Conservation (phyloP, 2,329 filamentous ascomycete genomes). For the Hymenoscyphus repandus region DNA sequence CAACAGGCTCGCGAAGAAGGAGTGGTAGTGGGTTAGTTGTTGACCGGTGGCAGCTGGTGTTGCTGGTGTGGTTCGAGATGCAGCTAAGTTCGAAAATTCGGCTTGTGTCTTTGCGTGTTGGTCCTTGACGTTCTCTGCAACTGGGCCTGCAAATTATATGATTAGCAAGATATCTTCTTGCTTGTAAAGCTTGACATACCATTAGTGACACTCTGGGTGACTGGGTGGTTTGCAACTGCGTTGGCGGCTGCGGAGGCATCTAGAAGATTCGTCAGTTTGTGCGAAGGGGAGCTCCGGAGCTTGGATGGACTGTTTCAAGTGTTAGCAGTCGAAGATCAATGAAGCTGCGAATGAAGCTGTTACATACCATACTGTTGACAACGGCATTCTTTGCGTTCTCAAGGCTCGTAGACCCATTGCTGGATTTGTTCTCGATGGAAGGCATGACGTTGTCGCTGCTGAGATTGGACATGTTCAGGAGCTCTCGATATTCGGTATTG, state of each 20-base stretch:
- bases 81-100: slow-evolving; percentile 55
- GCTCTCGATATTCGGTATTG: slow-evolving; percentile 8
- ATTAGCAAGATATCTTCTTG: slow-evolving; percentile 11
- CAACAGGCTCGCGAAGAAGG: slow-evolving; percentile 63
- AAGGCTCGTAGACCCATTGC: slow-evolving; percentile 11
- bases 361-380: slow-evolving; percentile 27
- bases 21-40: slow-evolving; percentile 64
- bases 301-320: slow-evolving; percentile 21
- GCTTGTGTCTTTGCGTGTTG: slow-evolving; percentile 48
- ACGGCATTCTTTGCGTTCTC: slow-evolving; percentile 23
- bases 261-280: slow-evolving; percentile 22
- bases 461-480: slow-evolving; percentile 20
- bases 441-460: no score
- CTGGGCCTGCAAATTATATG: slow-evolving; percentile 41
- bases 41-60: slow-evolving; percentile 54
- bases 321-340: slow-evolving; percentile 16
- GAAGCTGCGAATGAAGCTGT: slow-evolving; percentile 2
- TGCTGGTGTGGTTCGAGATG: slow-evolving; percentile 49
- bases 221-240: slow-evolving; percentile 29
- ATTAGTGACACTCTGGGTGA: slow-evolving; percentile 29
- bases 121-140: slow-evolving; percentile 54
- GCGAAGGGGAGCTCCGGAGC: slow-evolving; percentile 15
- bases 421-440: neutral
- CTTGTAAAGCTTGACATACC: slow-evolving; percentile 20
- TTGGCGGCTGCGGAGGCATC: slow-evolving; percentile 29